phyloP scores from a whole-genome alignment of 2,329 filamentous ascomycete species.

The Fusarium heterosporum region DNA sequence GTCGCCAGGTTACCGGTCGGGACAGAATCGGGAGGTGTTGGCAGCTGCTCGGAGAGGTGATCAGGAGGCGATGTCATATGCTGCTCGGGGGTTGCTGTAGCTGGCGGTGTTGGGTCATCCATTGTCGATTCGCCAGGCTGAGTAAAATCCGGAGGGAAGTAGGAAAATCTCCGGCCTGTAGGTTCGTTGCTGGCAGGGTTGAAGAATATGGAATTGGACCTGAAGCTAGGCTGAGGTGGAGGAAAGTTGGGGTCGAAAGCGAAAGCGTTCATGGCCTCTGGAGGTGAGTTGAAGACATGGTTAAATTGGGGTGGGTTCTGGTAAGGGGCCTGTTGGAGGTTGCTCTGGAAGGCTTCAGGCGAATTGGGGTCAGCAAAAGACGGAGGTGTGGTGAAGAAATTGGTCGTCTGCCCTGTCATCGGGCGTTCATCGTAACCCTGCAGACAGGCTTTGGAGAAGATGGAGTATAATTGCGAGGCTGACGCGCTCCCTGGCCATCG shows the following conservation, averaged over 20 bases:
- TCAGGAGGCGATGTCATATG: constrained; percentile 47
- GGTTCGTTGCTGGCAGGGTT: constrained; percentile 66
- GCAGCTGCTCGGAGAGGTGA: constrained; percentile 52
- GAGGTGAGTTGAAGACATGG: constrained; percentile 67
- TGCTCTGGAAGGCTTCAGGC: constrained; percentile 49
- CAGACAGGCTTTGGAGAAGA: constrained; percentile 85
- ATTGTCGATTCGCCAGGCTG: constrained; percentile 50
- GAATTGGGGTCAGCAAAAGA: constrained; percentile 49
- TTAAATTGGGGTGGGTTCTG: constrained; percentile 66
- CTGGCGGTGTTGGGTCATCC: constrained; percentile 53
- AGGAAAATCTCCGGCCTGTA: constrained; percentile 69
- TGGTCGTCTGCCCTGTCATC: constrained; percentile 41
- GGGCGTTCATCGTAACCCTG: constrained; percentile 80
- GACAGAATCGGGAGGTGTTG: constrained; percentile 60
- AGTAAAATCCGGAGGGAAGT: constrained; percentile 69
- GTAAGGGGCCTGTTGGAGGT: constrained; percentile 55
- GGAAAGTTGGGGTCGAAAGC: constrained; percentile 58
- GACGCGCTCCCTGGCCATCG: constrained; percentile 92
- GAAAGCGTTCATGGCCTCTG: constrained; percentile 64
- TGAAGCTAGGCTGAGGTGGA: constrained; percentile 65
- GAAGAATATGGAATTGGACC: constrained; percentile 75
- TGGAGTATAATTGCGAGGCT: constrained; percentile 86
- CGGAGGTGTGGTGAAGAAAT: constrained; percentile 53
- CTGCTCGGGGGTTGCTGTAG: constrained; percentile 47
- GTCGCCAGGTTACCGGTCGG: constrained; percentile 47